phyloP scores from a whole-genome alignment of 192 early-diverging fungal genomes.

The Paraglomus occultum region DNA sequence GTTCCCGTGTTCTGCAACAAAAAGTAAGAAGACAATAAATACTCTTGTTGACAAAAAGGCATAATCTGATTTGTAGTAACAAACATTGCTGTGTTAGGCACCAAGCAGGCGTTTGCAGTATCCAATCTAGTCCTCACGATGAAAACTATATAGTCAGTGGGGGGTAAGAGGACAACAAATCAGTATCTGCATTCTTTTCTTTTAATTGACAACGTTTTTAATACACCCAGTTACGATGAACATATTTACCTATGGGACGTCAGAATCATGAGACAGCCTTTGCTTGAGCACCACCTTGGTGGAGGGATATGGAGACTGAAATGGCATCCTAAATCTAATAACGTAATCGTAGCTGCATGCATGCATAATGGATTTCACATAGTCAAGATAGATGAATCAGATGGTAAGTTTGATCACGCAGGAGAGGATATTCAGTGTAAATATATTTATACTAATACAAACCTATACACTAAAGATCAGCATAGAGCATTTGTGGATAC shows the following conservation, averaged over 20 bases:
- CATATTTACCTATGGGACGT: slow-evolving; percentile 88
- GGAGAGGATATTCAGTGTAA: not conserved
- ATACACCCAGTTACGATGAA: slow-evolving; percentile 80
- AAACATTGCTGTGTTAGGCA: slow-evolving; percentile 48
- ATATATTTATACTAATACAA: not conserved
- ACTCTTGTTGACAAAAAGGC: not conserved
- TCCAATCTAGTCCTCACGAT: slow-evolving; percentile 78
- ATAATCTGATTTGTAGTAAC: not conserved
- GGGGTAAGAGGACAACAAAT: slow-evolving; percentile 44
- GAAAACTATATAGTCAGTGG: slow-evolving; percentile 85
- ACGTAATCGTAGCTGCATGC: slow-evolving; percentile 69
- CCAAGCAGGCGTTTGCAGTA: slow-evolving; percentile 87
- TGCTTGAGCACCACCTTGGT: slow-evolving; percentile 65
- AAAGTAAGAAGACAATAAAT: slow-evolving; percentile 37
- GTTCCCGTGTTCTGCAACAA: slow-evolving; percentile 61
- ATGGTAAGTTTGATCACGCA: not conserved
- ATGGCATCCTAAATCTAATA: slow-evolving; percentile 80
- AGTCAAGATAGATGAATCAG: slow-evolving; percentile 50
- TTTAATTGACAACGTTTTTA: slow-evolving; percentile 15
- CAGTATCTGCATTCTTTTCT: not conserved
- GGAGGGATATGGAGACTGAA: slow-evolving; percentile 95
- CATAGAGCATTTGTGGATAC: slow-evolving; percentile 26
- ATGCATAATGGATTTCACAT: slow-evolving; percentile 95
- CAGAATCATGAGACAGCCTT: slow-evolving; percentile 72
- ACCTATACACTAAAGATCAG: not conserved